These are phyloP conservation scores for Beverwykella pulmonaria DNA, from an alignment of 495 filamentous ascomycete species.

Conservation along the genomic window DNA sequence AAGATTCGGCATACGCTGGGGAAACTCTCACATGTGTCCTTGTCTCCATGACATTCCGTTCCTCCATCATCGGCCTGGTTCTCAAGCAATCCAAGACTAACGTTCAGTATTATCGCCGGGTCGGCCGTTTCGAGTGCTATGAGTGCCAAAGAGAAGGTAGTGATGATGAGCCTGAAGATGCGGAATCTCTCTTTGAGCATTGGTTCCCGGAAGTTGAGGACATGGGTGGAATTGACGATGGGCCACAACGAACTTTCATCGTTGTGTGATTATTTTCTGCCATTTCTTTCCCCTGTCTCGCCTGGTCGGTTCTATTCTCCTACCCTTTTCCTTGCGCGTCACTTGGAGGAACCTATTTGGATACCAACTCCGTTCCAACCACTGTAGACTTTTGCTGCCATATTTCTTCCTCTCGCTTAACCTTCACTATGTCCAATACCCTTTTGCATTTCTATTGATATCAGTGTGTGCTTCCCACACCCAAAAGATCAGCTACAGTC, in stretches of 20 bases:
- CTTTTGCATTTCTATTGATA: no score
- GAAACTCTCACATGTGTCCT: constrained; percentile 30
- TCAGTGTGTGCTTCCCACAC: no score
- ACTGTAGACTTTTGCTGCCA: no score
- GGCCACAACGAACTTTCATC: constrained; percentile 25
- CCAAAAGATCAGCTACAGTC: no score
- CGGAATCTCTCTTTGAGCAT: constrained; percentile 28
- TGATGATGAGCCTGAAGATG: constrained; percentile 27
- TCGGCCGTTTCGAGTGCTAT: constrained; percentile 37
- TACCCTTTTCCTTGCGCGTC: no score
- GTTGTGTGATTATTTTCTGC: constrained; percentile 18
- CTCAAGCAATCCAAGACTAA: constrained; percentile 22
- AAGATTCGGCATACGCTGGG: constrained; percentile 17
- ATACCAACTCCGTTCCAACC: no score
- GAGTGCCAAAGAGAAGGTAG: constrained; percentile 24
- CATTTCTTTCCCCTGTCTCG: no score
- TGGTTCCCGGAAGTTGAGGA: constrained; percentile 38
- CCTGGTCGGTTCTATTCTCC: no score
- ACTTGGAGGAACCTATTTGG: no score
- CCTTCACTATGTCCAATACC: no score
- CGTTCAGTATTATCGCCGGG: constrained; percentile 22
- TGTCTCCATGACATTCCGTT: constrained; percentile 35
- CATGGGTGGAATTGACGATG: constrained; percentile 33
- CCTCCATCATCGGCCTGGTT: constrained; percentile 35
- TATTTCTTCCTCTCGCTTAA: no score